Evolutionary conservation across 1,284 basidiomycete genomes (phyloP).

Genomic region (Trichosporon inkin): DNA sequence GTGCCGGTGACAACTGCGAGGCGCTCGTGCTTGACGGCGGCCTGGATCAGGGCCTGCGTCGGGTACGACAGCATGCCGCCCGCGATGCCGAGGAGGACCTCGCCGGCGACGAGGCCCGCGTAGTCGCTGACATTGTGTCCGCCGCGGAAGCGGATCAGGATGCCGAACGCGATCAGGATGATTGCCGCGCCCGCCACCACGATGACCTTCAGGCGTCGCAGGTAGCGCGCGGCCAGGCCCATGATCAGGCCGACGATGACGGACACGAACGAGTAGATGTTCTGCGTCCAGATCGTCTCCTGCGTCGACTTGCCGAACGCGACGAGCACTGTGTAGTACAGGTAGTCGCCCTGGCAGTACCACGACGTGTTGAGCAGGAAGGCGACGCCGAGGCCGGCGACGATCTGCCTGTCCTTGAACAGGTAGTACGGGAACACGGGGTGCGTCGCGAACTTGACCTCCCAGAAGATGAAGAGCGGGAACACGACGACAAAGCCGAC

Average conservation of each 20-base stretch:
- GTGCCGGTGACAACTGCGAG: conserved; percentile 49
- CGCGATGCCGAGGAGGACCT: conserved; percentile 51
- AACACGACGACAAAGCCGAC: conserved; percentile 46
- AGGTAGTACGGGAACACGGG: conserved; percentile 49
- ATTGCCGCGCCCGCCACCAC: conserved; percentile 40
- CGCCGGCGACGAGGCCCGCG: conserved; percentile 47
- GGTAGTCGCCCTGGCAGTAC: conserved; percentile 48
- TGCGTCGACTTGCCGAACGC: conserved; percentile 47
- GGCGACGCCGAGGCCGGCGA: conserved; percentile 46
- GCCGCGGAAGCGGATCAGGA: conserved; percentile 51
- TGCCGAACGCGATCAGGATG: conserved; percentile 45
- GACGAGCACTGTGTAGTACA: conserved; percentile 48
- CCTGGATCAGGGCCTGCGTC: conserved; percentile 48
- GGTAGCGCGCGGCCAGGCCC: conserved; percentile 44
- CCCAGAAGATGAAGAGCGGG: conserved; percentile 49
- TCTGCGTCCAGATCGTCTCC: conserved; percentile 47
- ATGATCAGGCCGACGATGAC: conserved; percentile 46
- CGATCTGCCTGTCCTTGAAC: conserved; percentile 48
- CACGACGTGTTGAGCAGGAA: conserved; percentile 49
- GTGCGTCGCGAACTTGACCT: conserved; percentile 42
- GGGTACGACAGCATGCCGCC: conserved; percentile 50
- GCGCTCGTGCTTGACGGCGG: conserved; percentile 49
- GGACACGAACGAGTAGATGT: conserved; percentile 50
- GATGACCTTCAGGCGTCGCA: conserved; percentile 49
- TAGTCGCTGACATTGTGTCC: conserved; percentile 30